Evolutionary conservation across 495 filamentous ascomycete species (phyloP).

Genomic region (Talaromyces trachyspermus): DNA sequence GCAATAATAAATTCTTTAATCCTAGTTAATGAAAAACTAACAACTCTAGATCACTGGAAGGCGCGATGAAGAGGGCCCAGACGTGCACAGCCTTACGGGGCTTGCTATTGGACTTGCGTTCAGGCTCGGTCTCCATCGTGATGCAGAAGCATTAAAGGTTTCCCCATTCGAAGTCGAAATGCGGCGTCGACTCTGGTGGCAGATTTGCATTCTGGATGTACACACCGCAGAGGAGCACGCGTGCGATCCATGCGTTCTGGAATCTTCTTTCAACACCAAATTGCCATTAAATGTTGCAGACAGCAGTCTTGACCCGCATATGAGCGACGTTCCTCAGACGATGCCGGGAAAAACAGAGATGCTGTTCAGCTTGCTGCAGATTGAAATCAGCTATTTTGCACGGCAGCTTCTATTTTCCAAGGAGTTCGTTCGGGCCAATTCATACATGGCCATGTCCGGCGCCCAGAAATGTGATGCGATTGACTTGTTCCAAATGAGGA

Average conservation of each 20-base stretch:
- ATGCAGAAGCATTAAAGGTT: constrained; percentile 44
- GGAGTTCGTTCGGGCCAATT: constrained; percentile 14
- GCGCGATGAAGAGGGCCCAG: constrained; percentile 44
- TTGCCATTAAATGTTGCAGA: constrained; percentile 65
- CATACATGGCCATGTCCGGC: constrained; percentile 6
- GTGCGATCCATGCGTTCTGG: constrained; percentile 58
- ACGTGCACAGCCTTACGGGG: constrained; percentile 47
- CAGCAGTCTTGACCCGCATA: constrained; percentile 51
- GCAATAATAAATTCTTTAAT: background rate
- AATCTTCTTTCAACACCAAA: constrained; percentile 54
- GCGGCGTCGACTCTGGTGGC: constrained; percentile 70
- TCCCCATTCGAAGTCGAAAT: constrained; percentile 68
- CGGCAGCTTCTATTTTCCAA: constrained; percentile 25
- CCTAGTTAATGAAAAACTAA: background rate
- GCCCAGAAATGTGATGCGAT: constrained; percentile 50
- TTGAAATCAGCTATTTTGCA: constrained; percentile 38
- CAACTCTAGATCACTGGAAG: constrained; percentile 33
- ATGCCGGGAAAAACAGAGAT: constrained; percentile 60
- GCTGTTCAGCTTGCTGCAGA: constrained; percentile 59
- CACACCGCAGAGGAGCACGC: constrained; percentile 66
- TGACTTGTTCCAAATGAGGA: constrained; percentile 41
- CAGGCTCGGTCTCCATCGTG: constrained; percentile 60
- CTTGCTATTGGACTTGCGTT: constrained; percentile 62
- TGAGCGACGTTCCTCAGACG: constrained; percentile 43
- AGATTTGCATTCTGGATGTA: constrained; percentile 60